Conservation (phyloP, 176 grass and related monocot genomes). For the Chloris gayana region DNA sequence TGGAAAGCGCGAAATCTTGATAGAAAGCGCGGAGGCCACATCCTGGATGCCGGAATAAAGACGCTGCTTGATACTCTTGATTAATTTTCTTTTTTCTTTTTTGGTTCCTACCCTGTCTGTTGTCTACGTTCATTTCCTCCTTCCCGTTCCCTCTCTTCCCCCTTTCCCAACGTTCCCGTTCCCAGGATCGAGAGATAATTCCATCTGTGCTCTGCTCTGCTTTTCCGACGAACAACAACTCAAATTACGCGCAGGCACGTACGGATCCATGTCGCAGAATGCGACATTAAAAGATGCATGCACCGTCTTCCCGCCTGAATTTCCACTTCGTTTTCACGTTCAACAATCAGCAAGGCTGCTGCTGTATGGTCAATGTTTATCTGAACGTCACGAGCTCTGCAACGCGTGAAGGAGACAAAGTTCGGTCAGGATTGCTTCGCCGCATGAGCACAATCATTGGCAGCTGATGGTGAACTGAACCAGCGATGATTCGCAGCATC, state of each 20-base stretch:
- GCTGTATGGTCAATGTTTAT: slow-evolving; percentile 11
- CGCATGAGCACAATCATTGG: slow-evolving; percentile 24
- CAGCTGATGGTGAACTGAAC: not conserved
- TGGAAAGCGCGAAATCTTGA: slow-evolving; percentile 10
- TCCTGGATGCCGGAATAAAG: slow-evolving; percentile 18
- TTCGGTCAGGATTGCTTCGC: not conserved
- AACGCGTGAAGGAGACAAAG: not conserved
- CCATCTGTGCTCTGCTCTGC: too few species aligned
- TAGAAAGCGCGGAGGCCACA: not conserved
- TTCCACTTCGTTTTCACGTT: not conserved
- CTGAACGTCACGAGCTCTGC: not conserved
- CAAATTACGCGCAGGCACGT: too few species aligned
- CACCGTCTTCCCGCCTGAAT: not conserved
- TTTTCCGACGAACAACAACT: too few species aligned
- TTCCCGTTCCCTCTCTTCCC: too few species aligned
- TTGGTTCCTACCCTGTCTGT: not conserved
- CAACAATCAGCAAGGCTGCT: too few species aligned
- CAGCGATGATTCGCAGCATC: not conserved
- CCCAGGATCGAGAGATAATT: too few species aligned
- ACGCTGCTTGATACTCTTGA: not conserved
- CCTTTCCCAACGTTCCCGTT: too few species aligned
- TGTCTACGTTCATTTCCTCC: not conserved
- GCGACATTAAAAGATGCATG: not conserved
- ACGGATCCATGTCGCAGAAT: too few species aligned
- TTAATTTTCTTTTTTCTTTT: not conserved